Evolutionary conservation across 768 basidiomycete species (phyloP).

Genomic region (Calocera cornea): DNA sequence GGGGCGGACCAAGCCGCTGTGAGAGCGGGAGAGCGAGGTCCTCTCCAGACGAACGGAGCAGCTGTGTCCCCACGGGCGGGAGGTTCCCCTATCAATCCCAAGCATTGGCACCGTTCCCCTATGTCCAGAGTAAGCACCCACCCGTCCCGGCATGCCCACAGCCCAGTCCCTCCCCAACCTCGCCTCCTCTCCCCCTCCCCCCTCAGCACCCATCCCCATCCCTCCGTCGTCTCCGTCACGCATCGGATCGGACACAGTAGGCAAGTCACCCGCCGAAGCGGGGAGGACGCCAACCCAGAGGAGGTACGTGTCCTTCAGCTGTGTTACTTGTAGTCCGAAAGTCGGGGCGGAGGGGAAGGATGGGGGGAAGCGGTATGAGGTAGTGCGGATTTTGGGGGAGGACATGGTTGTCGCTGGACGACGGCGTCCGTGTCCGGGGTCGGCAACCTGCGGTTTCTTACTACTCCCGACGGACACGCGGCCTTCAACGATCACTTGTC

Average conservation of each 20-base stretch:
- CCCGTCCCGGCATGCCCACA: not conserved
- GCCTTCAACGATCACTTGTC: no score
- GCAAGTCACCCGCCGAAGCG: not conserved
- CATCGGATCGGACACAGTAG: not conserved
- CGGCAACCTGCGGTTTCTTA: no score
- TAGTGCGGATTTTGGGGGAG: not conserved
- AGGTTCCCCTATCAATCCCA: not conserved
- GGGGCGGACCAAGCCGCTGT: slow-evolving; percentile 55
- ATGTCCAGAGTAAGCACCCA: not conserved
- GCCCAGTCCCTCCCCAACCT: not conserved
- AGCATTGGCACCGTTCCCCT: not conserved
- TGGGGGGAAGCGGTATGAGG: not conserved
- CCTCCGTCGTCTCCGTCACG: not conserved
- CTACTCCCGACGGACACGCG: no score
- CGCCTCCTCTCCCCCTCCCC: not conserved
- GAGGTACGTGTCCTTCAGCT: not conserved
- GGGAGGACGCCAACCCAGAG: not conserved
- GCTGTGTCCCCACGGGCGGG: slow-evolving; percentile 40
- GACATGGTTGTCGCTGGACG: not conserved
- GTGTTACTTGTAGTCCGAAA: not conserved
- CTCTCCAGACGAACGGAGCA: slow-evolving; percentile 48
- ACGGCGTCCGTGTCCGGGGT: not conserved
- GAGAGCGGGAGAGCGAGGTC: slow-evolving; percentile 63
- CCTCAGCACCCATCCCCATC: not conserved
- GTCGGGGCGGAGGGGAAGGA: not conserved